Percentiles rank a stretch among this genome's conserved stretches.
phyloP scores from a whole-genome alignment of 2,329 filamentous ascomycete genomes.

The Helminthosporium solani region DNA sequence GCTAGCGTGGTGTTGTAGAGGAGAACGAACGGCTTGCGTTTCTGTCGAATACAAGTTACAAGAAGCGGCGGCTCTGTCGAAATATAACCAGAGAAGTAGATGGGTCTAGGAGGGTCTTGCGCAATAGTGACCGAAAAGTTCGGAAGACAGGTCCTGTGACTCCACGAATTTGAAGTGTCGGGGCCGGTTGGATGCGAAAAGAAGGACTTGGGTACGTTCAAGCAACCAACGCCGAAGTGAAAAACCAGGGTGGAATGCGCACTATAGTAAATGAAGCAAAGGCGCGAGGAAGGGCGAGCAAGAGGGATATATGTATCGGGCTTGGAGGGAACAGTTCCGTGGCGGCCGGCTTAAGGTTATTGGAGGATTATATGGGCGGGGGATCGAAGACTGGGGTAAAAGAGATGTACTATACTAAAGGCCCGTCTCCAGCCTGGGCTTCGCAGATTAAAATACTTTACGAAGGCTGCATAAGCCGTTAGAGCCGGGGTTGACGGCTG shows the following conservation, averaged over 20 bases:
- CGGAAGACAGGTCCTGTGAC: neutral
- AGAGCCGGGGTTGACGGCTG: neutral
- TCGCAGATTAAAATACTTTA: constrained; percentile 11
- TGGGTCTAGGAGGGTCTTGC: neutral
- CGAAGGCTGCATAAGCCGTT: neutral
- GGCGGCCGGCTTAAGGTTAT: neutral
- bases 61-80: neutral
- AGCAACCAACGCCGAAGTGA: constrained; percentile 1
- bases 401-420: neutral
- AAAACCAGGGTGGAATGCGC: neutral
- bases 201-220: neutral
- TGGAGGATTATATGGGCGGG: constrained; percentile 8
- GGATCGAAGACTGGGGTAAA: constrained; percentile 5
- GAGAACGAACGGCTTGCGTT: neutral
- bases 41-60: neutral
- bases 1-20: neutral
- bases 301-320: constrained; percentile 2
- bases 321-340: neutral
- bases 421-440: constrained; percentile 7
- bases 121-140: neutral
- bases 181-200: neutral
- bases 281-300: neutral
- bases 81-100: neutral
- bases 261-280: neutral
- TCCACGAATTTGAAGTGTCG: neutral